phyloP scores from a whole-genome alignment of 116 monocot species.

The Thalassia testudinum region DNA sequence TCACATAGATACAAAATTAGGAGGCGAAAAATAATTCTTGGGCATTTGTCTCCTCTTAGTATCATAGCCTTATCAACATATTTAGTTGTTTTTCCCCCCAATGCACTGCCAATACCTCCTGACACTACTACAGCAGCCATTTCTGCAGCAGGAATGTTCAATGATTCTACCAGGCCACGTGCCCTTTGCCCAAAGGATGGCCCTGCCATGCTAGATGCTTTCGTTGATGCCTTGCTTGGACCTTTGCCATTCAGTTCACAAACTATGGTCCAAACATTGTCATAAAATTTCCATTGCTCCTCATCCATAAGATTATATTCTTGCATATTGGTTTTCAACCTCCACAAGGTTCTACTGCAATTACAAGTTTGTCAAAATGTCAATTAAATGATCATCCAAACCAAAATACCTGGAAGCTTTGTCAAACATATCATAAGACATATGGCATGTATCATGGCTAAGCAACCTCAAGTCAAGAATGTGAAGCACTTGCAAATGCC shows the following conservation, averaged over 20 bases:
- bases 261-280: conserved; percentile 71
- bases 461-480: too few relatives aligned
- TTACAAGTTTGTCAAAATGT: too few relatives aligned
- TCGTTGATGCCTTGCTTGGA: conserved; percentile 28
- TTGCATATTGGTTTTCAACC: conserved; percentile 10
- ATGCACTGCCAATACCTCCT: conserved; percentile 71
- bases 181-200: conserved; percentile 94
- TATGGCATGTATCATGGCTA: too few relatives aligned
- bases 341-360: conserved; percentile 41
- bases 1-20: conserved; percentile 69
- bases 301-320: conserved; percentile 8
- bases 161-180: conserved; percentile 88
- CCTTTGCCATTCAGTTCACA: conserved; percentile 69
- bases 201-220: conserved; percentile 22
- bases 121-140: conserved; percentile 95
- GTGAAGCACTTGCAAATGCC: too few relatives aligned
- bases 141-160: conserved; percentile 98
- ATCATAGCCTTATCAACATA: conserved; percentile 88
- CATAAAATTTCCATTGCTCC: conserved; percentile 70
- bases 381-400: too few relatives aligned
- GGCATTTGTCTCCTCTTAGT: conserved; percentile 82
- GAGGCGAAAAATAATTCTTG: conserved; percentile 70
- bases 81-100: conserved; percentile 74
- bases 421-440: too few relatives aligned
- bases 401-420: too few relatives aligned